Conservation (phyloP, 1,284 basidiomycete species). For the Naganishia sp. region DNA sequence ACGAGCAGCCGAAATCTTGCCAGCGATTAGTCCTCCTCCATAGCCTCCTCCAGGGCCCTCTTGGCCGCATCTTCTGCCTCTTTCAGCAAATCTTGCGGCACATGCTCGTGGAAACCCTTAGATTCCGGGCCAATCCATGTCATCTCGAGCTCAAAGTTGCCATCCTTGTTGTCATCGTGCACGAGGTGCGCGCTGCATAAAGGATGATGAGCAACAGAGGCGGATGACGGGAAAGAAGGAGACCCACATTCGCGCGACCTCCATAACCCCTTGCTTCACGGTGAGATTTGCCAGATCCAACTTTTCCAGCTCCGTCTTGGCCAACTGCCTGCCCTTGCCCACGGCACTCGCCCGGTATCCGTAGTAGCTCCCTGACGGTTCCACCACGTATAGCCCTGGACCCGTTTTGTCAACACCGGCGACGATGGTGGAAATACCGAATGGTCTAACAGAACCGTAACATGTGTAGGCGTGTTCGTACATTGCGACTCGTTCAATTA, state of each 20-base stretch:
- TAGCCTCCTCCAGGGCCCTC: conserved; percentile 77
- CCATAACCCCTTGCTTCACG: conserved; percentile 79
- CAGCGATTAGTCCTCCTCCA: conserved; percentile 65
- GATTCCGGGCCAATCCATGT: conserved; percentile 93
- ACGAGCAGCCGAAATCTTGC: not conserved
- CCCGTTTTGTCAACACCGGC: conserved; percentile 87
- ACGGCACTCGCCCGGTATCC: conserved; percentile 92
- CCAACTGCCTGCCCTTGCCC: conserved; percentile 93
- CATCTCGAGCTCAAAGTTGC: conserved; percentile 98
- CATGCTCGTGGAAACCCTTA: conserved; percentile 72
- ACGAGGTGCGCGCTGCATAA: conserved; percentile 84
- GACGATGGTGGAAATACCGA: conserved; percentile 90
- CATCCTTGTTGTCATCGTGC: conserved; percentile 81
- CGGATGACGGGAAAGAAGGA: not conserved
- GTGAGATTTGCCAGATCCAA: conserved; percentile 72
- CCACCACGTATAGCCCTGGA: conserved; percentile 85
- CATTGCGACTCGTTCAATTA: conserved; percentile 80
- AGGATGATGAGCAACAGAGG: not conserved
- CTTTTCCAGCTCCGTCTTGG: conserved; percentile 98
- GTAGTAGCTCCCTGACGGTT: conserved; percentile 92
- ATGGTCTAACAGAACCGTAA: conserved; percentile 96
- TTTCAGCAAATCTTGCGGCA: conserved; percentile 78
- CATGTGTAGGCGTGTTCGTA: conserved; percentile 96
- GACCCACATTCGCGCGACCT: conserved; percentile 93
- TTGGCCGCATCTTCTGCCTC: conserved; percentile 89